Percentiles rank a stretch among this genome's conserved stretches.
These are phyloP conservation scores for Neurospora sp. DNA, from an alignment of 495 filamentous ascomycete species.

Conservation along the genomic window DNA sequence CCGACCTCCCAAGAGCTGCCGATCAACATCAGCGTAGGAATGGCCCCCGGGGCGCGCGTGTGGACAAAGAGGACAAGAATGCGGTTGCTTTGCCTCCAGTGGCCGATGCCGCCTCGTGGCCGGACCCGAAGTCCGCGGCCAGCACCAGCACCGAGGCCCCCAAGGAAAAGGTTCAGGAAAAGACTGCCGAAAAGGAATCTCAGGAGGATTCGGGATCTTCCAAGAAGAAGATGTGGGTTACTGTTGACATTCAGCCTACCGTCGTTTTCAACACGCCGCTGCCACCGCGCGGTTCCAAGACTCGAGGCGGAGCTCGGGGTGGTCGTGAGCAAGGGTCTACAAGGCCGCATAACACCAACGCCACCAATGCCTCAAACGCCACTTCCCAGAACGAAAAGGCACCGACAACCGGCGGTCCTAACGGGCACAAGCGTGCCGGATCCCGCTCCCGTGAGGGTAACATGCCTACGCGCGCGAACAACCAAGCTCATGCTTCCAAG, in stretches of 20 bases:
- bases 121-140: slow-evolving; percentile 73
- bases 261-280: slow-evolving; percentile 77
- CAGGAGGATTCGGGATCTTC: slow-evolving; percentile 49
- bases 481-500: slow-evolving; percentile 27
- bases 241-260: slow-evolving; percentile 61
- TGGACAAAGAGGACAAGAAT: slow-evolving; percentile 40
- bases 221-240: slow-evolving; percentile 63
- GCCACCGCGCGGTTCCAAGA: slow-evolving; percentile 51
- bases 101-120: slow-evolving; percentile 70
- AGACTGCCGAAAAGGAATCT: slow-evolving; percentile 57
- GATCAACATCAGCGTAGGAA: slow-evolving; percentile 31
- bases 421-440: slow-evolving; percentile 5
- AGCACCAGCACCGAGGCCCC: slow-evolving; percentile 56
- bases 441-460: slow-evolving; percentile 17
- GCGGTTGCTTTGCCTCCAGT: slow-evolving; percentile 40
- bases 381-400: slow-evolving; percentile 11
- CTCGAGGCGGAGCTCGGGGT: slow-evolving; percentile 47
- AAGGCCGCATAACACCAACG: slow-evolving; percentile 11
- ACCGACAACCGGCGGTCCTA: slow-evolving; percentile 1
- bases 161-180: slow-evolving; percentile 28
- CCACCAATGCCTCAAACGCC: background rate
- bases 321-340: slow-evolving; percentile 29
- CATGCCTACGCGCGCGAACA: slow-evolving; percentile 9
- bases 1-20: slow-evolving; percentile 38
- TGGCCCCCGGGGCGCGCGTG: slow-evolving; percentile 36